These are phyloP conservation scores for Gastrolobium villosum DNA, from an alignment of 306 rosid genomes.

Conservation along the genomic window DNA sequence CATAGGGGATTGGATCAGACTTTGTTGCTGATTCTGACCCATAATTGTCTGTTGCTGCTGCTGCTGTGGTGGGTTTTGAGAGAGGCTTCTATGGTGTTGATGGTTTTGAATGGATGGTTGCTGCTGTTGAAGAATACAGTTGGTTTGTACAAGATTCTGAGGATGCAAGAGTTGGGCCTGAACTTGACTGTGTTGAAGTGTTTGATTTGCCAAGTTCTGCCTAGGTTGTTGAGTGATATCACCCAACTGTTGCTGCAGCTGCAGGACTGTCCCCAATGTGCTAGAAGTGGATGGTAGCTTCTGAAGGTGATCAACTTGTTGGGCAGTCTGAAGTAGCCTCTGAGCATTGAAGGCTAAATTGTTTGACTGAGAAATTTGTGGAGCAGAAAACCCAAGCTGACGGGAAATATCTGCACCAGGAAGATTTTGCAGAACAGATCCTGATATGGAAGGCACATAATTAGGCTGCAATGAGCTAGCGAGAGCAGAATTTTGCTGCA, in stretches of 20 bases:
- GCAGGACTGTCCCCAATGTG: conserved; percentile 64
- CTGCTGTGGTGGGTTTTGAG: conserved; percentile 64
- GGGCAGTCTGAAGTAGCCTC: conserved; percentile 75
- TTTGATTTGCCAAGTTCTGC: conserved; percentile 70
- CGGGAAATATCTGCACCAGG: conserved; percentile 73
- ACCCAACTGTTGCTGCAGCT: conserved; percentile 68
- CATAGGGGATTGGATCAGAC: conserved; percentile 56
- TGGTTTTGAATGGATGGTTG: conserved; percentile 70
- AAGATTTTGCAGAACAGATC: conserved; percentile 76
- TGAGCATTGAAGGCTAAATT: conserved; percentile 69
- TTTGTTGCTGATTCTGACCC: conserved; percentile 77
- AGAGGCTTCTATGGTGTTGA: conserved; percentile 66
- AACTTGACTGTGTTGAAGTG: conserved; percentile 67
- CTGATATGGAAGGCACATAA: conserved; percentile 69
- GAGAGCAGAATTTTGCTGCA: conserved; percentile 82
- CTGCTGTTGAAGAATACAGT: conserved; percentile 73
- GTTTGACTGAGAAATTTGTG: conserved; percentile 76
- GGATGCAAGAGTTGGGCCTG: conserved; percentile 80
- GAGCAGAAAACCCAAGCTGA: conserved; percentile 72
- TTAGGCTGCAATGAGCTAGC: conserved; percentile 78
- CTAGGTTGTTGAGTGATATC: conserved; percentile 66
- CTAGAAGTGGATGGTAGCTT: conserved; percentile 62
- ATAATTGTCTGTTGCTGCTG: conserved; percentile 63
- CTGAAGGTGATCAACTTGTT: conserved; percentile 80
- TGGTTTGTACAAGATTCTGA: conserved; percentile 65